Conservation (phyloP, 1,284 basidiomycete genomes). For the Trametes polyzona region DNA sequence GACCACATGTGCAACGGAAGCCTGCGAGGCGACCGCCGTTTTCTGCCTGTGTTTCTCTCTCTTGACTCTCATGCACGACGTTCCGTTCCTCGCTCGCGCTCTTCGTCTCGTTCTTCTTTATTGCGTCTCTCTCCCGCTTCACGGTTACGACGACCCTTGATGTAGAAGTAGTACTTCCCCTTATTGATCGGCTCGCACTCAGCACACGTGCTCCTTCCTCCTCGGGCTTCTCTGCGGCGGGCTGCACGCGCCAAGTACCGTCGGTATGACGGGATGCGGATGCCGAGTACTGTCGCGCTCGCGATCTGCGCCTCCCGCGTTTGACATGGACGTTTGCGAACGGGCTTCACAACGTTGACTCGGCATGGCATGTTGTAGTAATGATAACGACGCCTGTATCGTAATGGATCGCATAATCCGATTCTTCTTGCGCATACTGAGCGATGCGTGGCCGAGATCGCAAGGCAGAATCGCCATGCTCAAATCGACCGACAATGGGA, state of each 20-base stretch:
- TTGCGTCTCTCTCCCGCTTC: conserved; percentile 17
- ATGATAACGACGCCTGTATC: conserved; percentile 27
- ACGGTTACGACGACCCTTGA: conserved; percentile 20
- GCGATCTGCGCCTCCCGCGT: neutral
- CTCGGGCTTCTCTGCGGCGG: neutral
- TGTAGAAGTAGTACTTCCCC: conserved; percentile 38
- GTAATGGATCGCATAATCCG: conserved; percentile 25
- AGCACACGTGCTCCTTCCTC: conserved; percentile 13
- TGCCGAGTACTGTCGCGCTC: conserved; percentile 4
- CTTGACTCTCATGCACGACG: conserved; percentile 16
- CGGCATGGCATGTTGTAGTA: conserved; percentile 28
- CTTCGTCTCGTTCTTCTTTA: conserved; percentile 20
- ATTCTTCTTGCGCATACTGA: conserved; percentile 9
- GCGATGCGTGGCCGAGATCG: neutral
- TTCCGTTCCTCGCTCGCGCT: conserved; percentile 9
- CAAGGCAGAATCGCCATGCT: too few relatives aligned
- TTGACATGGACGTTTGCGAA: conserved; percentile 16
- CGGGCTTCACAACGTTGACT: conserved; percentile 5
- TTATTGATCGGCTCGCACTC: conserved; percentile 28
- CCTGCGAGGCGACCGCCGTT: conserved; percentile 2
- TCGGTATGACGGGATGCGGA: conserved; percentile 30
- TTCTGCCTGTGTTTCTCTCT: neutral
- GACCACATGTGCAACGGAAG: too few relatives aligned
- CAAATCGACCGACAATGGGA: too few relatives aligned
- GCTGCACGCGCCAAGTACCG: conserved; percentile 17